Evolutionary conservation across 257 asterid genomes (phyloP).

Genomic region (Salvia hispanica): DNA sequence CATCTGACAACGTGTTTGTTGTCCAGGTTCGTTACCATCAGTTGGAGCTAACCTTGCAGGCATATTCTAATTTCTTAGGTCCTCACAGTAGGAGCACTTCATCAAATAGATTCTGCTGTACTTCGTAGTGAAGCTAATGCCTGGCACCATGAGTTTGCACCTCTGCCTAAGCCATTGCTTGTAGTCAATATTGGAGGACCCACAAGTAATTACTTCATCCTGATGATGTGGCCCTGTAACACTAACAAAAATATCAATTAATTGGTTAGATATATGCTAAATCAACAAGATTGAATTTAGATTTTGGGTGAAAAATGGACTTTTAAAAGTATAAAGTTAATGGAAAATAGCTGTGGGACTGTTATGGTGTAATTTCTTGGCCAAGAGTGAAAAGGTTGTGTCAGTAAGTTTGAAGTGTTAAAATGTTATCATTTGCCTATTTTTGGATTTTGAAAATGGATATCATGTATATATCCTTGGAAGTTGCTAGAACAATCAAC

Average conservation of each 20-base stretch:
- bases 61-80: conserved; percentile 49
- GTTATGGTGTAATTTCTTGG: conserved; percentile 2
- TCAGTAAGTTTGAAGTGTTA: too few species aligned
- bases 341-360: conserved; percentile 1
- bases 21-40: conserved; percentile 92
- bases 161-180: conserved; percentile 81
- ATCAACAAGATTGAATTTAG: neutral
- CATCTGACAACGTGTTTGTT: conserved; percentile 85
- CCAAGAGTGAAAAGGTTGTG: conserved; percentile 19
- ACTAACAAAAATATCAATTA: too few species aligned
- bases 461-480: too few species aligned
- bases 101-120: conserved; percentile 78
- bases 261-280: conserved; percentile 21
- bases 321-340: neutral
- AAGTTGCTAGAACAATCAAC: neutral
- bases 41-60: conserved; percentile 28
- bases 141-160: conserved; percentile 91
- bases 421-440: too few species aligned
- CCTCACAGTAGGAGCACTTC: conserved; percentile 93
- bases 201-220: conserved; percentile 56
- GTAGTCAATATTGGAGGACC: conserved; percentile 97
- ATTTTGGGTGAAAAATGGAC: neutral
- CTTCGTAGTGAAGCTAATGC: conserved; percentile 80
- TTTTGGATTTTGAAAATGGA: conserved; percentile 2
- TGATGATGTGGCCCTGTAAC: conserved; percentile 29